Evolutionary conservation across 176 grass and related monocot genomes (phyloP), one percentile per base, ranked within the genome.

Genomic region (Eleusine coracana): DNA sequence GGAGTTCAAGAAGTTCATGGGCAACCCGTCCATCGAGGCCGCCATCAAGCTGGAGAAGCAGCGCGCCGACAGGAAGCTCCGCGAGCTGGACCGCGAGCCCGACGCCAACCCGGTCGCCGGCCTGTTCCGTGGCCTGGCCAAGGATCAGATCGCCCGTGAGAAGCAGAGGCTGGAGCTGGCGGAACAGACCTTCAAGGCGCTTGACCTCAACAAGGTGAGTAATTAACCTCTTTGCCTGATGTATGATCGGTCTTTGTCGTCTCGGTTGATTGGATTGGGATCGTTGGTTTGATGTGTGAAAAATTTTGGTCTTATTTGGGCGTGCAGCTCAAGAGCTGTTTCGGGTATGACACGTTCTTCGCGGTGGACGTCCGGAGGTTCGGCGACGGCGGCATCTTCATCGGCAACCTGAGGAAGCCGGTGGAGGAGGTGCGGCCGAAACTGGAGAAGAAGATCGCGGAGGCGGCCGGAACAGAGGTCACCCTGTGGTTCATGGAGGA

Each of bases 401-500:
- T 98, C 71, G 96, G 96, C 16, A 98, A 98, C 78, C 86, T 95
- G 68, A 78, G 92, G 75, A 98, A 88, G 76, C 90, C 96, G 1
- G 68, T 98, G 3, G 91, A 95, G 61, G 96, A 95, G 81, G 92
- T 93, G 46, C 81, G 82, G 68, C 92, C 92, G 0, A 95, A 87
- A 82, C 83, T 98, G 76, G 87, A 98, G 80, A 93, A 98, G 86
- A 98, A 95, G 92, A 92, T 98, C 49, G 80, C 92, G 2, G 96
- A 95, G 85, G 91, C 89, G 4, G 92, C 96, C 3, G 90, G 91
- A 4, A 86, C 90, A 10, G 96, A 98, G 39, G 92, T 98, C n/a
- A 90, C 91, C n/a, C 87, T 98, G 5, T 98, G 96, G 96, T 98
- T 98, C 85, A 95, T 98, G 90, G 96, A 98, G 84, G 90, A 98